Base-by-base conservation (phyloP, 768 basidiomycete species). In the Termitomyces sp. region DNA sequence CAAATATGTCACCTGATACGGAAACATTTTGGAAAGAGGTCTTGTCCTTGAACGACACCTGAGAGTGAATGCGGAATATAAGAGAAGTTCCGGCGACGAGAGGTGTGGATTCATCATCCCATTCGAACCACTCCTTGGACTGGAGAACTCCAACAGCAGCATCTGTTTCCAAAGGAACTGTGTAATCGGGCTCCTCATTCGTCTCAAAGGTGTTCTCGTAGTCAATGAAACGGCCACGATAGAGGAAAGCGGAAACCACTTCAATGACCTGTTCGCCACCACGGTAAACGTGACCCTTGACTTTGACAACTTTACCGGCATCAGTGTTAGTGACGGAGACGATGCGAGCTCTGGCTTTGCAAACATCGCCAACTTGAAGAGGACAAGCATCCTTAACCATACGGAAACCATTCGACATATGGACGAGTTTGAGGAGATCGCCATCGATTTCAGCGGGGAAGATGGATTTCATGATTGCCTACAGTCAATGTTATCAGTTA, bases 391-490 rank as follows among this genome's bases (percentile, higher is more conserved):
- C 92, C 26, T 90, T 81, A 61, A 96, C 75, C 70, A 94, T 83
- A 55, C 86, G 86, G 87, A 99, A 99, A 45, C 94, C 94, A 69
- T 99, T 99, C 8, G 94, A 94, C 16, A 99, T 83, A 69, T 99
- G 97, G 47, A 98, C 96, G 35, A 98, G 87, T 72, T 94, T 95
- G 65, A 98, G 79, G 16, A 98, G 75, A 71, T 99, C 96, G 1
- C 96, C 97, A 62, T 98, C 92, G 68, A 99, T 92, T 12, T 84
- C 73, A 13, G 80, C 69, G 6, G 97, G 97, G 85, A 99, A 99
- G 73, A 98, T 96, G 1, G 94, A 86, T 71, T 91, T 93, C 90
- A 98, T 99, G 73, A 99, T 98, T n/a, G 95, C 91, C 94, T 96
- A 63, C 0, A 56, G 59, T 58, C 42, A 54, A 35, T 30, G 30